Base-by-base conservation (phyloP, 768 basidiomycete genomes). In the Omphalotus guepiniiformis region DNA sequence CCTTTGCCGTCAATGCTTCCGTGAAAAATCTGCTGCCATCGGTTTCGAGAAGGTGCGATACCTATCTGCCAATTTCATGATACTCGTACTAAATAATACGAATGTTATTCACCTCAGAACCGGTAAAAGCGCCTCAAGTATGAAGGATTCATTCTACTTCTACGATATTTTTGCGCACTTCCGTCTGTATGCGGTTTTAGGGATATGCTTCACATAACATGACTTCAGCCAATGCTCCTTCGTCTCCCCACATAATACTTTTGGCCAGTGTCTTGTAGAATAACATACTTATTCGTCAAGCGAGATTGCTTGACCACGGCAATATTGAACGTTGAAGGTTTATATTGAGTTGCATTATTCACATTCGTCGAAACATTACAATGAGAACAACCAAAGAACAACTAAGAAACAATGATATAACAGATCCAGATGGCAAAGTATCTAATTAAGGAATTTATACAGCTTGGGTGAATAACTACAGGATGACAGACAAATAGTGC, bases 1-100 rank as follows among this genome's bases (percentile, higher is more conserved):
- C 74, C 86, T 96, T 59, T 96, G 93, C 74, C 89, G 93, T 71
- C 93, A 96, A 71, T 96, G 93, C 74, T 96, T 95, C 88, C 88
- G 93, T 59, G 93, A 96, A 76, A 93, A 93, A 75, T 79, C 91
- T 43, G 79, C 84, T 58, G 85, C 88, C 51, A 96, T 96, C 60
- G 93, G 93, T 51, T 96, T 96, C 78, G 74, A 79, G 65, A 96
- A 96, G 89, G 93, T 94, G 56, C 55, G 76, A 55, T 47, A 2
- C 39, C 23, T n/a, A n/a, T 12, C 2, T 3, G 6, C 22, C 13
- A 12, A 29, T 22, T 47, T 15, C 2, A 21, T 27, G 4, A n/a
- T 12, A 3, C 34, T 11, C 37, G 18, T 25, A 9, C n/a, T 38
- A 22, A 26, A 15, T 27, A 41, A 50, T 48, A n/a, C n/a, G n/a